Evolutionary conservation across 495 filamentous ascomycete species (phyloP), one percentile per base, ranked within the genome.

Genomic region (Neurospora africana): DNA sequence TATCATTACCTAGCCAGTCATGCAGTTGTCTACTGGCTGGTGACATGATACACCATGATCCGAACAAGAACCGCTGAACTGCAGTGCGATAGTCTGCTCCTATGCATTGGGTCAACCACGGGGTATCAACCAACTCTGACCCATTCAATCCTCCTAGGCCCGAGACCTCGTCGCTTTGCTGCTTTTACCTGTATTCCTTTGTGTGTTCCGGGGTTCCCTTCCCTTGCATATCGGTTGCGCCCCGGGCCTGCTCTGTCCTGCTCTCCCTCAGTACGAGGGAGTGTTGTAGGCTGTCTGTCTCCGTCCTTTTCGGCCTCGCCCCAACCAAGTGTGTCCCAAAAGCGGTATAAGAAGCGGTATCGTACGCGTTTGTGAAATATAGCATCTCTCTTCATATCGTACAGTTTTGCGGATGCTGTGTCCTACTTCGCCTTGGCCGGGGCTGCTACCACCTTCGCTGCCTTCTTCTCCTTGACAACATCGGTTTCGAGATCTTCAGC

Each of bases 381-480:
- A 65, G 27, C 27, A 6, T 17, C 5, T 15, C 13, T 19, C 44
- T 8, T 71, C 37, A 21, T 72, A 72, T 77, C 74, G 69, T 78
- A 73, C 77, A 78, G 7, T 19, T 35, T 67, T n/a, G 11, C 17
- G 53, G 40, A 33, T 10, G 37, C 10, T 7, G 21, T 41, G 5
- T 13, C 19, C 27, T 76, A 80, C 74, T 70, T 75, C 65, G 74
- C 68, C 73, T 77, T 78, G 40, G 76, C 71, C 6, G 76, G 43
- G n/a, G 72, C 71, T 37, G 76, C 21, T 17, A 87, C 90, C 11
- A 86, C 82, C 41, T 91, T 83, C 43, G 77, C 84, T 1, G 89
- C 86, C n/a, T 87, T 87, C 76, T 92, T 87, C 77, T 85, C 84
- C 74, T 85, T 78, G 69, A 90, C 87, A 36, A 89, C 86, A 17